A percentile compares a stretch with the other conserved stretches of the same genome.
Evolutionary conservation across 2,329 filamentous ascomycete species (phyloP).

Genomic region (Ascochyta rabiei): DNA sequence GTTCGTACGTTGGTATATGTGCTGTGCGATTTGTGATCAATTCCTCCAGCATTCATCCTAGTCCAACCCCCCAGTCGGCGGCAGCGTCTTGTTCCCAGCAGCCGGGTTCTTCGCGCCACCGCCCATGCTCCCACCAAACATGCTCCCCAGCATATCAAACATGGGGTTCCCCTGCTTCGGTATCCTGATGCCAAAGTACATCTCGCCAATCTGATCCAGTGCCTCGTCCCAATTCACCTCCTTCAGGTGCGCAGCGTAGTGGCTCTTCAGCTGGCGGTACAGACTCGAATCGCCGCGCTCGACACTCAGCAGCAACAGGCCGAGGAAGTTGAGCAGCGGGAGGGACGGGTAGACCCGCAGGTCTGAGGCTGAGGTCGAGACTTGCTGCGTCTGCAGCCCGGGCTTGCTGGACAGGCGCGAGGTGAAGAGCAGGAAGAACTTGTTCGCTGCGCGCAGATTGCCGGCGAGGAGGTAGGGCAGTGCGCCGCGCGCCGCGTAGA

Average conservation of each 20-base stretch:
- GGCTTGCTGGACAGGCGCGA: constrained; percentile 67
- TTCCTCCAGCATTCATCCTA: not conserved
- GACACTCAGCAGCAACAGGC: constrained; percentile 79
- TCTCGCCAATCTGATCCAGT: constrained; percentile 86
- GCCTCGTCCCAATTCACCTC: constrained; percentile 81
- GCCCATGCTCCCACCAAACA: constrained; percentile 78
- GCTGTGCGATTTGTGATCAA: not conserved
- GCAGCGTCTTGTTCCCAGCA: constrained; percentile 39
- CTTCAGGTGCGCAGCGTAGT: constrained; percentile 79
- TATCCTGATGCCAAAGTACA: constrained; percentile 93
- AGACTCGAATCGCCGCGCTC: constrained; percentile 79
- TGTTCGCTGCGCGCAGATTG: constrained; percentile 88
- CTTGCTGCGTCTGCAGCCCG: constrained; percentile 76
- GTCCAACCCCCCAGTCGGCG: constrained; percentile 46
- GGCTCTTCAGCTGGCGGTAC: constrained; percentile 79
- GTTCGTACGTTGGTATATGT: not conserved
- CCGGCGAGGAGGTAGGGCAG: constrained; percentile 90
- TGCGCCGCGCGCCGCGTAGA: constrained; percentile 84
- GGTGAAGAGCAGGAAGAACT: constrained; percentile 78
- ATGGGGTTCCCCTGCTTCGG: constrained; percentile 90
- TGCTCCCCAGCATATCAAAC: constrained; percentile 96
- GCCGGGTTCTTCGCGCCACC: constrained; percentile 57
- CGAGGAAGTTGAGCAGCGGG: constrained; percentile 94
- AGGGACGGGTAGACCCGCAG: constrained; percentile 85
- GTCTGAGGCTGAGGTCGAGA: constrained; percentile 75